Base-by-base conservation (phyloP, 2,329 filamentous ascomycete genomes). In the Fonsecaea multimorphosa region DNA sequence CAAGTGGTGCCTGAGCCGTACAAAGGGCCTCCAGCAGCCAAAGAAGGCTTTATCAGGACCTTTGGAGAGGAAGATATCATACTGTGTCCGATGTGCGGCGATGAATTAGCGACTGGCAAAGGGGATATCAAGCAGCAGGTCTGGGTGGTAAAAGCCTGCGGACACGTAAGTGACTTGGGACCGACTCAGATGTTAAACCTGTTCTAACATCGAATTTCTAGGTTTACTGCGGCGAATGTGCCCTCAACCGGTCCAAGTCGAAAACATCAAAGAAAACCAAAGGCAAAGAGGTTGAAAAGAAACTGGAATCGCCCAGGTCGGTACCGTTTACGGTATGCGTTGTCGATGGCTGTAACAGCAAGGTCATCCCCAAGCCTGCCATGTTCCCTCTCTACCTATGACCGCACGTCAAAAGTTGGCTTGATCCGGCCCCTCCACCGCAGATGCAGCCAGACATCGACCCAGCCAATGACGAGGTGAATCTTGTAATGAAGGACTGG, bases 141-240 rank as follows among this genome's bases (percentile, higher is more conserved):
- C 68, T 98, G 93, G 93, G 90, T 95, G 0, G 84, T 95, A 38
- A 97, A 93, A 78, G 85, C 85, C 58, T 99, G 95, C 76, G 95
- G 95, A 70, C 95, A 99, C 80, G 95, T 98, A 85, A 77, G 86
- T 82, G 51, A 46, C 40, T 29, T 61, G 34, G 44, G 36, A 72
- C 44, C 29, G 11, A 19, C n/a, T 3, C 51, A 32, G 66, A 58
- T 19, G 34, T 46, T 7, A 4, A 24, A 11, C 11, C 6, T 52
- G n/a, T 54, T 32, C 56, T 69, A 40, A 65, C 63, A 7, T 12
- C 2, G 16, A 11, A n/a, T 40, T 12, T 65, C 29, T 53, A 83
- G 81, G 81, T 82, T 12, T 83, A 83, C 65, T 83, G 81, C 70
- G 81, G 81, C 49, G 78, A 79, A 69, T 83, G 81, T 69, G 76